These are phyloP conservation scores for Yamadazyma dushanensis DNA, from an alignment of 1,139 yeast genomes.

Conservation along the genomic window DNA sequence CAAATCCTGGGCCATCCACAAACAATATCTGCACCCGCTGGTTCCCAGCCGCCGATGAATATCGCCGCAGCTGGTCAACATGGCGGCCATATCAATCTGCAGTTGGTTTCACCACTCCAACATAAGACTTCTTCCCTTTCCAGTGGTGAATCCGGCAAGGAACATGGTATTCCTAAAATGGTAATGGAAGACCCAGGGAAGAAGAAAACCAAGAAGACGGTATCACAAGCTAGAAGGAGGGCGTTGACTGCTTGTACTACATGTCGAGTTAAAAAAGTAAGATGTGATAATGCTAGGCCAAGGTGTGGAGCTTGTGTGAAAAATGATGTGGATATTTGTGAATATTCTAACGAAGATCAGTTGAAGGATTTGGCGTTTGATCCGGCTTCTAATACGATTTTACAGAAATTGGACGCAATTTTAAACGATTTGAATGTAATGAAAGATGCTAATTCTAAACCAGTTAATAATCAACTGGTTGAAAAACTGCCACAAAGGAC, in stretches of 20 bases:
- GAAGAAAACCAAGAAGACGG: constrained; percentile 7
- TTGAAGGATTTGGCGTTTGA: constrained; percentile 27
- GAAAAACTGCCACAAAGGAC: neutral
- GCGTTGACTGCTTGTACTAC: constrained; percentile 50
- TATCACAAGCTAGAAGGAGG: constrained; percentile 29
- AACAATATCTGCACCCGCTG: neutral
- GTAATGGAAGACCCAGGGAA: constrained; percentile 7
- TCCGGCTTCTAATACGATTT: constrained; percentile 23
- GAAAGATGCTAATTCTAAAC: no score
- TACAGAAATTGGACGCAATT: constrained; percentile 30
- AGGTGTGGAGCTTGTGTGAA: constrained; percentile 49
- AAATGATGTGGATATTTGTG: constrained; percentile 32
- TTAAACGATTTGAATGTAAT: constrained; percentile 27
- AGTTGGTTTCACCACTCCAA: constrained; percentile 1
- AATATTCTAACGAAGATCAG: constrained; percentile 32
- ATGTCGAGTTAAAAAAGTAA: constrained; percentile 47
- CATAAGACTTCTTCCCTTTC: constrained; percentile 5
- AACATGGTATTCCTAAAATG: constrained; percentile 1
- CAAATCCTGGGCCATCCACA: constrained; percentile 1
- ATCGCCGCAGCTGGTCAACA: constrained; percentile 1
- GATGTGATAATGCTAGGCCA: constrained; percentile 55
- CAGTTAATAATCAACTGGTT: no score
- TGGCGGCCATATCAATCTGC: neutral
- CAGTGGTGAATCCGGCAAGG: constrained; percentile 4
- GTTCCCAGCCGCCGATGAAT: no score